These are phyloP conservation scores for Beauveria asiatica DNA, from an alignment of 2,329 filamentous ascomycete species.

Conservation along the genomic window DNA sequence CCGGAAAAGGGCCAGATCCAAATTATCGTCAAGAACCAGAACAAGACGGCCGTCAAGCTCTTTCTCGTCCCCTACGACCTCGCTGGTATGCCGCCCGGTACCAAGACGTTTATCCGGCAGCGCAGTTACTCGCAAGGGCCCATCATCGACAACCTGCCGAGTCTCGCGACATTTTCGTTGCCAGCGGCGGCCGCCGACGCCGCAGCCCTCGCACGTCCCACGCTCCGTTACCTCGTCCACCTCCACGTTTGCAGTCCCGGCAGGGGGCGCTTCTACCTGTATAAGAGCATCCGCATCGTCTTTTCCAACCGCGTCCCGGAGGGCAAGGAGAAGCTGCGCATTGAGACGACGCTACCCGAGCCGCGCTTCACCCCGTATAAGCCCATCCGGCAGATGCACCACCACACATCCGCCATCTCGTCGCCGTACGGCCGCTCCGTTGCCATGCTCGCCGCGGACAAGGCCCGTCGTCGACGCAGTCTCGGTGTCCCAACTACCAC, in stretches of 20 bases:
- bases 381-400: conserved; percentile 46
- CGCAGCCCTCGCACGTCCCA: conserved; percentile 47
- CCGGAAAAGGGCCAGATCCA: conserved; percentile 90
- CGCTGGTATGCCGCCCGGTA: conserved; percentile 82
- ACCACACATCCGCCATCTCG: conserved; percentile 17
- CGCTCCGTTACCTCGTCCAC: conserved; percentile 83
- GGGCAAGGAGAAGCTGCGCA: conserved; percentile 83
- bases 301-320: conserved; percentile 96
- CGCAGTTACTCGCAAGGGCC: conserved; percentile 85
- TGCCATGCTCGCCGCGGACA: conserved; percentile 48
- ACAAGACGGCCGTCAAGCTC: conserved; percentile 95
- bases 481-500: conserved; percentile 38
- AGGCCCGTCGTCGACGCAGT: conserved; percentile 49
- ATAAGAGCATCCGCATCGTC: conserved; percentile 86
- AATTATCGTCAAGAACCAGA: conserved; percentile 95
- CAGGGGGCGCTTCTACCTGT: conserved; percentile 77
- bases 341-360: conserved; percentile 83
- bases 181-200: conserved; percentile 16
- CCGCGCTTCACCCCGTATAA: conserved; percentile 83
- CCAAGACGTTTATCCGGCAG: conserved; percentile 93
- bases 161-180: conserved; percentile 12
- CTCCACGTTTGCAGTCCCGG: conserved; percentile 85
- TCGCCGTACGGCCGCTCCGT: conserved; percentile 27
- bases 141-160: conserved; percentile 59
- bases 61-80: conserved; percentile 93